Base-by-base conservation (phyloP, 495 filamentous ascomycete genomes). In the Talaromyces nanjingensis region DNA sequence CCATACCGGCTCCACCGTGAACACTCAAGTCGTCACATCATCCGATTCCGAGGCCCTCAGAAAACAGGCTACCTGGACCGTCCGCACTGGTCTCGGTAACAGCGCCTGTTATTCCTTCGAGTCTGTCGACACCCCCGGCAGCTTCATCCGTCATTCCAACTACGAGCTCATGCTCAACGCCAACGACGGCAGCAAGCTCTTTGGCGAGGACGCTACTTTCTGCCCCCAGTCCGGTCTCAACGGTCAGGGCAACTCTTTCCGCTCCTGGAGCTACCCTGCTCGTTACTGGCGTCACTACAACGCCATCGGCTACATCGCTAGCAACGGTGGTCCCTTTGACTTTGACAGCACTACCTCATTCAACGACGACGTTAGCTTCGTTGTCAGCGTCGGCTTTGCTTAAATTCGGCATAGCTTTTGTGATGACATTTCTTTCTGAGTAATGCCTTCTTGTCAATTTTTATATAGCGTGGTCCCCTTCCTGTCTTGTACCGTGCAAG, bases 231-330 rank as follows among this genome's bases (percentile, higher is more conserved):
- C 70, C 39, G 78, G 76, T 14, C 70, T 84, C 25, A 81, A 73
- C 63, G 79, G 78, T 55, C 69, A 76, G 64, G 82, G 78, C 6
- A 77, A 59, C 65, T 73, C 81, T 8, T 68, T 86, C 55, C 78
- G 80, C n/a, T 75, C 82, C 6, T 86, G 82, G 82, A 79, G 72
- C 67, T 84, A 84, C 66, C 82, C 83, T 6, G 83, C 83, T n/a
- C 77, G 82, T 57, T 84, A 71, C 59, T 76, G 83, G 71, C 78
- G 83, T 45, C 83, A 86, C 65, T 84, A 77, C 67, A 60, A 66
- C 27, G 77, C 81, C 34, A 65, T 74, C 4, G 71, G 67, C 1
- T 84, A 84, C 57, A 64, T 68, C 24, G 82, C 79, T 29, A 84
- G 76, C 67, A 80, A 86, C 37, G 83, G 82, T 18, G 83, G 83